Base-by-base conservation (phyloP, 176 grass and related monocot species). In the Olyra latifolia region DNA sequence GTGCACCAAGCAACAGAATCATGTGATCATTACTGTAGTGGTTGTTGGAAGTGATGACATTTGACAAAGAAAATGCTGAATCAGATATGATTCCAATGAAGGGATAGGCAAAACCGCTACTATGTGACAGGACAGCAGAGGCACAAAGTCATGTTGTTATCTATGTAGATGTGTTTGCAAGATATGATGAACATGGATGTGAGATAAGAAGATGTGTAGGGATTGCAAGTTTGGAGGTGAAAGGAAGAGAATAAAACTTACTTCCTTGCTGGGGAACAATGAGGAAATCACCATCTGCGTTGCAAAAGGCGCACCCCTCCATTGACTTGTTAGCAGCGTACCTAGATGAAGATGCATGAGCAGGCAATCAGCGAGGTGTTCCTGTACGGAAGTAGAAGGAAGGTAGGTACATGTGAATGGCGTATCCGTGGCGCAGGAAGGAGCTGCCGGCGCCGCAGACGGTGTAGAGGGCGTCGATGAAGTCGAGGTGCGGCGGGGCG, bases 231-330 rank as follows among this genome's bases (percentile, higher is more conserved):
- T 17, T 10, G 5, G 47, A 52, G 23, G 20, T 2, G 3, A 22
- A 24, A 40, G 0, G 12, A 64, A 23, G 8, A 55, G 8, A 35
- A 45, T 2, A 32, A 24, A 47, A 60, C 87, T 78, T 89, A 93
- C 95, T 94, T 87, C 92, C 95, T 81, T 87, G 80, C 29, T 94
- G 95, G 8, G 95, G 90, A 48, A 98, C 88, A 52, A 93, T 72
- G 77, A 98, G 88, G 85, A 98, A 98, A 87, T 98, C 95, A 49
- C 95, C 92, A 52, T 98, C 95, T 0, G 90, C 95, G 52, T 98
- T 98, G 83, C 95, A 98, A 6, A 98, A 91, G 83, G 95, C 90
- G 50, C 86, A 92, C 16, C 90, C 86, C 20, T 94, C 86, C 95
- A 93, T 98, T 39, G 95, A 91, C 57, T 88, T 98, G 86, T 93